A percentile compares a stretch with the other conserved stretches of the same genome.
phyloP scores from a whole-genome alignment of 306 rosid genomes.

The Castanopsis chinensis region DNA sequence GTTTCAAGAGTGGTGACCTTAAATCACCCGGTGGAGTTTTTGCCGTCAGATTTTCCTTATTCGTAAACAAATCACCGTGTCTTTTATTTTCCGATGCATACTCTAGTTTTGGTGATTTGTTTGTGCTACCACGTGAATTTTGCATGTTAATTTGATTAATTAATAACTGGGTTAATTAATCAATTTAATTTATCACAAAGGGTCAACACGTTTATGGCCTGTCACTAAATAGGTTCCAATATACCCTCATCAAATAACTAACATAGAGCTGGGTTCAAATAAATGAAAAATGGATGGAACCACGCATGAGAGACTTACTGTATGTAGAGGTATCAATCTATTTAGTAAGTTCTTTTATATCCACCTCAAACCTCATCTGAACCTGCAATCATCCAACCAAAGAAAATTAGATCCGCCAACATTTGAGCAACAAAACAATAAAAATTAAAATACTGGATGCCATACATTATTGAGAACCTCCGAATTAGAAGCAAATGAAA shows the following conservation, averaged over 20 bases:
- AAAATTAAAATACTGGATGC: not conserved
- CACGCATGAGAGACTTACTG: conserved; percentile 51
- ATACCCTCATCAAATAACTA: not conserved
- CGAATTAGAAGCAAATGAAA: conserved; percentile 81
- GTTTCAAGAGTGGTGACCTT: no score
- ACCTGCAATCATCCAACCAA: conserved; percentile 51
- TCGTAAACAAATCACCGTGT: no score
- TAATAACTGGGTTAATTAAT: no score
- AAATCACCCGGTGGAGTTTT: no score
- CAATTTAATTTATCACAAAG: no score
- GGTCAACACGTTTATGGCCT: no score
- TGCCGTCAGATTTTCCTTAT: no score
- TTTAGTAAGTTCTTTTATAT: conserved; percentile 95
- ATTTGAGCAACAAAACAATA: not conserved
- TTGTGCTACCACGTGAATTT: no score
- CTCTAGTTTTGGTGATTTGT: no score
- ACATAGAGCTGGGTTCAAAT: not conserved
- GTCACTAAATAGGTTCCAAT: not conserved
- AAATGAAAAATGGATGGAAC: not conserved
- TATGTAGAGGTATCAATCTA: conserved; percentile 95
- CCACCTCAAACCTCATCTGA: conserved; percentile 97
- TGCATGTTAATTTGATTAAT: no score
- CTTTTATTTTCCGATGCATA: no score
- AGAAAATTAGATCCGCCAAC: conserved; percentile 7
- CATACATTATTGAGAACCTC: conserved; percentile 94